Percentiles rank a stretch among this genome's conserved stretches.
Evolutionary conservation across 2,329 filamentous ascomycete genomes (phyloP).

Genomic region (Tolypocladium guangdongense): DNA sequence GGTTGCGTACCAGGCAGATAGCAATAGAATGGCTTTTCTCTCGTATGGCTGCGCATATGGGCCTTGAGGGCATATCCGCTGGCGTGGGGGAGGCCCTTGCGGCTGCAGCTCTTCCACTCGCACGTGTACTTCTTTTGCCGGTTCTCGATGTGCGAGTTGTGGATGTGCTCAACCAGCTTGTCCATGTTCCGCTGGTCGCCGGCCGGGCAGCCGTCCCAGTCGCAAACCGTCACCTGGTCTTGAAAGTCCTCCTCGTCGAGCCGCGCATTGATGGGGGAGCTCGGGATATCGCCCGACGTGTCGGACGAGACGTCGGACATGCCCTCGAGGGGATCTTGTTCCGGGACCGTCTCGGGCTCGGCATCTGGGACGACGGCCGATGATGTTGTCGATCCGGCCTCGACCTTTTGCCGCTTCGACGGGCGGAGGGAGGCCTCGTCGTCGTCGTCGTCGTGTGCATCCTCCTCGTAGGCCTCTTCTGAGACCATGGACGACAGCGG

Average conservation of each 20-base stretch:
- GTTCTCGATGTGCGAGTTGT: constrained; percentile 87
- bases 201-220: constrained; percentile 63
- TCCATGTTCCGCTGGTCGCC: constrained; percentile 74
- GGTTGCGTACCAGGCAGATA: constrained; percentile 65
- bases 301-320: constrained; percentile 77
- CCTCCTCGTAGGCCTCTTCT: constrained; percentile 35
- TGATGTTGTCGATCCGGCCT: constrained; percentile 32
- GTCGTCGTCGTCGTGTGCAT: constrained; percentile 30
- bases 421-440: constrained; percentile 28
- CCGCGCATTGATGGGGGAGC: constrained; percentile 55
- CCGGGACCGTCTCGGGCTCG: constrained; percentile 34
- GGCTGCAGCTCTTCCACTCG: constrained; percentile 83
- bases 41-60: constrained; percentile 94
- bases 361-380: constrained; percentile 30
- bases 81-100: constrained; percentile 85
- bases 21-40: constrained; percentile 98
- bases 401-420: constrained; percentile 36
- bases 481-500: constrained; percentile 36
- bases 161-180: constrained; percentile 69
- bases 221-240: constrained; percentile 68
- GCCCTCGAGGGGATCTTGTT: constrained; percentile 43
- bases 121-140: constrained; percentile 97
- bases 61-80: constrained; percentile 93
- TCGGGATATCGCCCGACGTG: constrained; percentile 74
- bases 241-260: constrained; percentile 64